These are phyloP conservation scores for Catenaria anguillulae DNA, from an alignment of 371 early-diverging fungal species.

Conservation along the genomic window DNA sequence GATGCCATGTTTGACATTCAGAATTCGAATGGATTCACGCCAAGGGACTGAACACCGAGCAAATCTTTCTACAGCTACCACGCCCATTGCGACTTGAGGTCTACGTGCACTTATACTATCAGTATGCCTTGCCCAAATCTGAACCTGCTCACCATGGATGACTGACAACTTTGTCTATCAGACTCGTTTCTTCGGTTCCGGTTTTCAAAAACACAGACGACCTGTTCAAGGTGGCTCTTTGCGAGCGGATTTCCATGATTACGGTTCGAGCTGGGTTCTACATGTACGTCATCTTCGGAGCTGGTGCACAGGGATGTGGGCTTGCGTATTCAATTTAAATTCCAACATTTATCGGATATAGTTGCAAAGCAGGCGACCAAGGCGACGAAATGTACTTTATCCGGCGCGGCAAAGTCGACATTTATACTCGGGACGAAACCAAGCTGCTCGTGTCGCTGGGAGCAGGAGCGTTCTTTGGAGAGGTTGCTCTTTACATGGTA, in stretches of 20 bases:
- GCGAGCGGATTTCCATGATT: background rate
- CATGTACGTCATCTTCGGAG: background rate
- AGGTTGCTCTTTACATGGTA: background rate
- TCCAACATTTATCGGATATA: background rate
- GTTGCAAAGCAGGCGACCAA: background rate
- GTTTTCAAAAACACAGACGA: background rate
- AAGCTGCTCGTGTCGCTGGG: background rate
- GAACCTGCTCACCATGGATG: too few species aligned
- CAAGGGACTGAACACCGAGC: too few species aligned
- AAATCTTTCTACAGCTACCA: too few species aligned
- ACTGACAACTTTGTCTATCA: too few species aligned
- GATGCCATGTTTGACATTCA: too few species aligned
- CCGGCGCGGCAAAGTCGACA: conserved; percentile 1
- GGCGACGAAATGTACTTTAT: conserved; percentile 3
- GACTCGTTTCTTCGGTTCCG: too few species aligned
- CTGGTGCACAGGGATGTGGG: background rate
- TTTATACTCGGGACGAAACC: background rate
- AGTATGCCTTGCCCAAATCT: too few species aligned
- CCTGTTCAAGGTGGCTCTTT: conserved; percentile 1
- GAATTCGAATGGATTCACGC: too few species aligned
- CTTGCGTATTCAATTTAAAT: too few species aligned
- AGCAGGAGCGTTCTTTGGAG: conserved; percentile 1
- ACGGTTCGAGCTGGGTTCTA: background rate
- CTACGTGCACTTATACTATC: too few species aligned
- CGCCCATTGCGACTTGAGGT: too few species aligned